Base-by-base conservation (phyloP, 2,329 filamentous ascomycete genomes). In the Tothia fuscella region DNA sequence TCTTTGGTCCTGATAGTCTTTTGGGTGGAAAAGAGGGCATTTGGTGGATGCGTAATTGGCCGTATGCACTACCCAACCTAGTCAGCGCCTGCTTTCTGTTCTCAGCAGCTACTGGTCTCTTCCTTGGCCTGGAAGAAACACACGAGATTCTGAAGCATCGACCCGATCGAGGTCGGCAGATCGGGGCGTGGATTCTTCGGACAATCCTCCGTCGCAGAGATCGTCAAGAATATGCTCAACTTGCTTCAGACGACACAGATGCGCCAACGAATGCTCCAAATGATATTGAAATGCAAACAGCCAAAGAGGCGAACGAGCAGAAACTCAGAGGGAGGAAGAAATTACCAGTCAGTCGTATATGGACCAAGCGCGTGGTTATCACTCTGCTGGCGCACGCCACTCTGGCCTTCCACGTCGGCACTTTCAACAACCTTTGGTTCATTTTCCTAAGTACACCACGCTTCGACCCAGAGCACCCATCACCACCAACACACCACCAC, bases 51-150 rank as follows among this genome's bases (percentile, higher is more conserved):
- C 64, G 61, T 16, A 59, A 62, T 38, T 84, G 76, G 58, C 80
- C 80, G 0, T 85, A 80, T 58, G 78, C 78, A 1, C 60, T 85
- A 29, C 81, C 81, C 0, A 83, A 81, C 51, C 57, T 85, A 1
- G 62, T 82, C 38, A 82, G 76, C 51, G 76, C 74, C 2, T 46
- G 69, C 0, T 76, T 80, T 43, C 67, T 85, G 9, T 56, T 73
- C 3, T 52, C 64, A 2, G 73, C 76, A 0, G 67, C 72, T 0
- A 38, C 71, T 4, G 61, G 68, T 2, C 68, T 81, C 2, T 63
- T 80, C 43, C 63, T 84, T 19, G 78, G 76, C 10, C 65, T 85
- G 1, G 78, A 85, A 55, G 80, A 84, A 20, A 45, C 42, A 10
- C 42, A 45, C 34, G 64, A 68, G 28, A 49, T 59, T 3, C 49